Base-by-base conservation (phyloP, 352 stramenopile genomes). In the Pythium brassicae region DNA sequence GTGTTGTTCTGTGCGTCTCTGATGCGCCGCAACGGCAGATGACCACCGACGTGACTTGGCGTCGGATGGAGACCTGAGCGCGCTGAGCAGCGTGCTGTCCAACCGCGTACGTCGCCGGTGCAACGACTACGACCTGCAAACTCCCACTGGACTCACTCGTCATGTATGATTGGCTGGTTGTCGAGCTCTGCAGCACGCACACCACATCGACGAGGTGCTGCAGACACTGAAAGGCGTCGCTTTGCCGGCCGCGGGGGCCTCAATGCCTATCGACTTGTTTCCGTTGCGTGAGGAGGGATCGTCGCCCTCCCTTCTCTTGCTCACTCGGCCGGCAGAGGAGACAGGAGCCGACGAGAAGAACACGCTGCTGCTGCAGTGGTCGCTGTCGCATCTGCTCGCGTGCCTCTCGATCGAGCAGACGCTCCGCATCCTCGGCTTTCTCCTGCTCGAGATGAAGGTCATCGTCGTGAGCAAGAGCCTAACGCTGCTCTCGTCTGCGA, bases 361-460 rank as follows among this genome's bases (percentile, higher is more conserved):
- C 27, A 63, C 50, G 1, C 37, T 80, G 40, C 25, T 84, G 39
- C 51, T 84, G 3, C 72, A 84, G 40, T 84, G 74, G 72, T 55
- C 72, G n/a, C 51, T 84, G 5, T 68, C 71, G 12, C 66, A 61
- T 4, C 44, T 84, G 17, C 53, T 84, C 1, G 50, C 55, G 14
- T 57, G 39, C 11, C 49, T 82, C 23, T 66, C 72, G 44, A 71
- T 82, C 32, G 67, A 82, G 39, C 55, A 62, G 3, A 53, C 78
- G 8, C 63, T 84, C 19, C 67, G 72, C n/a, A 68, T 82, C 45
- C 32, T 82, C 34, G 67, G 63, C 17, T 50, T 78, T 10, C 46
- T 84, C 34, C 55, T 84, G 22, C 44, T 74, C 14, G 74, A 84
- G 54, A 76, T 81, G 65, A 84, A 84, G 37, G 58, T 84, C 15